These are phyloP conservation scores for Trichoderma simmonsii DNA, from an alignment of 2,329 filamentous ascomycete genomes.

Conservation along the genomic window DNA sequence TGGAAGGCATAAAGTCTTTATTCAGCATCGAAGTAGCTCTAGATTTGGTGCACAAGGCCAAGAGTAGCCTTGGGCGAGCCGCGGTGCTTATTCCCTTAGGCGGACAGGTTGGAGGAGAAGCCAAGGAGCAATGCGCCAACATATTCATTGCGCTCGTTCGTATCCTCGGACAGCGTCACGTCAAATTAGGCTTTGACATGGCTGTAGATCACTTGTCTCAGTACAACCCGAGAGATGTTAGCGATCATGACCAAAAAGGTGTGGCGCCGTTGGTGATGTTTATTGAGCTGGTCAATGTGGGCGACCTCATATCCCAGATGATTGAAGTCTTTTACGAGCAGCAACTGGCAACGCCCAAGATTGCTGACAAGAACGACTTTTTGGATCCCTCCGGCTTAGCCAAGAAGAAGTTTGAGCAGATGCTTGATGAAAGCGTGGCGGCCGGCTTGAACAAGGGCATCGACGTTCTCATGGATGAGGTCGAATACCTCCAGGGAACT, in stretches of 20 bases:
- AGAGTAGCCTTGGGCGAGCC: slow-evolving; percentile 80
- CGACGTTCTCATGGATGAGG: slow-evolving; percentile 96
- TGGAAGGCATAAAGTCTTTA: slow-evolving; percentile 91
- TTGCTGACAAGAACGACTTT: slow-evolving; percentile 92
- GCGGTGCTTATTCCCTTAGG: slow-evolving; percentile 78
- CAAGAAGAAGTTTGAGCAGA: slow-evolving; percentile 98
- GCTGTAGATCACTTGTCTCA: slow-evolving; percentile 86
- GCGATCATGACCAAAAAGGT: slow-evolving; percentile 64
- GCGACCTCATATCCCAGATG: slow-evolving; percentile 98
- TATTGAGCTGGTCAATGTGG: slow-evolving; percentile 95
- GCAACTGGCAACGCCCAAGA: slow-evolving; percentile 76
- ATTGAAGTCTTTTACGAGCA: slow-evolving; percentile 98
- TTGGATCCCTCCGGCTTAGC: slow-evolving; percentile 86
- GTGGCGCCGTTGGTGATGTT: slow-evolving; percentile 94
- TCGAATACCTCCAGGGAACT: slow-evolving; percentile 90
- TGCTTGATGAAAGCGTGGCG: slow-evolving; percentile 95
- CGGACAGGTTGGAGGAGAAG: slow-evolving; percentile 76
- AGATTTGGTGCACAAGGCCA: slow-evolving; percentile 82
- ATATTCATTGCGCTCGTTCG: slow-evolving; percentile 85
- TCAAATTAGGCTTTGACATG: slow-evolving; percentile 90
- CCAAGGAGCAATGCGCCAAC: slow-evolving; percentile 80
- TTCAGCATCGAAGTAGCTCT: slow-evolving; percentile 97
- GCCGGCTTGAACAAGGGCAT: slow-evolving; percentile 96
- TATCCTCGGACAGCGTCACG: slow-evolving; percentile 79
- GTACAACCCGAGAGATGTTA: slow-evolving; percentile 85